Evolutionary conservation across 2,329 filamentous ascomycete genomes (phyloP).

Genomic region (Monilinia laxa): DNA sequence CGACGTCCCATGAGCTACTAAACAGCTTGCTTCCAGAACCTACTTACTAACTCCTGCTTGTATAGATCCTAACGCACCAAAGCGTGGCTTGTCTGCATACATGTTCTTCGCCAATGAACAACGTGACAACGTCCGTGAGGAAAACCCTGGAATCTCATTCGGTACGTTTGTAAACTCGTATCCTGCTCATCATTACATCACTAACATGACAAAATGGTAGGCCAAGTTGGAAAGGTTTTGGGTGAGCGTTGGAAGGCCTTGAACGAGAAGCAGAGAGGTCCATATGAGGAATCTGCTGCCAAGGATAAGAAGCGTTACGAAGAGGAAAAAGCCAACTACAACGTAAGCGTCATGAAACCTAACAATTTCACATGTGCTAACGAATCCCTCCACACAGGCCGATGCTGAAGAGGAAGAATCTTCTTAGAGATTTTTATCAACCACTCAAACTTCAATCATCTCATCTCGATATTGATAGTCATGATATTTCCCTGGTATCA

Average conservation of each 20-base stretch:
- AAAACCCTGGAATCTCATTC: conserved; percentile 97
- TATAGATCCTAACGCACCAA: conserved; percentile 88
- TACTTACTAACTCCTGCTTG: conserved; percentile 22
- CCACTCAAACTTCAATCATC: conserved; percentile 27
- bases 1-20: not conserved
- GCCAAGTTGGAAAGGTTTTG: conserved; percentile 96
- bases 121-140: conserved; percentile 95
- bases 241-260: conserved; percentile 99
- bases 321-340: conserved; percentile 93
- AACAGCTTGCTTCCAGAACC: conserved; percentile 12
- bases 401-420: conserved; percentile 56
- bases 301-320: conserved; percentile 99
- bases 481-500: conserved; percentile 15
- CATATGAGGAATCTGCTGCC: conserved; percentile 95
- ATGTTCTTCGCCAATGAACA: conserved; percentile 99
- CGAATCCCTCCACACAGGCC: conserved; percentile 49
- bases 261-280: conserved; percentile 85
- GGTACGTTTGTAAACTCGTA: conserved; percentile 57
- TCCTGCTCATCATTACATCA: not conserved
- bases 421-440: conserved; percentile 32
- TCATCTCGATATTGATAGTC: conserved; percentile 29
- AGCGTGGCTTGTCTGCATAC: conserved; percentile 98
- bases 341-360: conserved; percentile 57
- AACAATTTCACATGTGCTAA: conserved; percentile 36
- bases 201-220: conserved; percentile 45